Conservation (phyloP, 257 asterid species). For the Vinca minor region DNA sequence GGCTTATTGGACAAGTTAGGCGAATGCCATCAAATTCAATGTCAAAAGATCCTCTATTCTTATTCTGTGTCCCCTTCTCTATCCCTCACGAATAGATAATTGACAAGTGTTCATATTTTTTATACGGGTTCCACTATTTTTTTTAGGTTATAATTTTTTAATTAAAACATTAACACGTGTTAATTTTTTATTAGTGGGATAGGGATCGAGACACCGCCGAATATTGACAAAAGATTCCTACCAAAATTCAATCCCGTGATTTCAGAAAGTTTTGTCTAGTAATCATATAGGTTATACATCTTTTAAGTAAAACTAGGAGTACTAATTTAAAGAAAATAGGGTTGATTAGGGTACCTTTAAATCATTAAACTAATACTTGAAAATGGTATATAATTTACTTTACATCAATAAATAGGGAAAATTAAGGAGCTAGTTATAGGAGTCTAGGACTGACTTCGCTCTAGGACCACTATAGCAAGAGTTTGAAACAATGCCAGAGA, state of each 20-base stretch:
- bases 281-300: constrained; percentile 32
- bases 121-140: too few species aligned
- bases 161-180: too few species aligned
- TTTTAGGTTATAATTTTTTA: too few species aligned
- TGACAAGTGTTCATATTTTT: too few species aligned
- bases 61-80: too few species aligned
- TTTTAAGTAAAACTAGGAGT: constrained; percentile 22
- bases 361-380: neutral
- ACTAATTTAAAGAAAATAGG: constrained; percentile 2
- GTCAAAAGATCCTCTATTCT: too few species aligned
- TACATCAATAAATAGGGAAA: neutral
- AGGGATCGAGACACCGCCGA: too few species aligned
- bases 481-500: neutral
- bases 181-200: too few species aligned
- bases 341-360: neutral
- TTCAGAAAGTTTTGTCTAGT: constrained; percentile 34
- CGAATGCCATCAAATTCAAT: constrained; percentile 27
- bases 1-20: constrained; percentile 16
- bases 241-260: constrained; percentile 39
- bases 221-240: too few species aligned
- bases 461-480: neutral
- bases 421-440: neutral
- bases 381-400: neutral
- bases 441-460: neutral
- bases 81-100: too few species aligned